Conservation (phyloP, 2,329 filamentous ascomycete species). For the Penicillium paneum region DNA sequence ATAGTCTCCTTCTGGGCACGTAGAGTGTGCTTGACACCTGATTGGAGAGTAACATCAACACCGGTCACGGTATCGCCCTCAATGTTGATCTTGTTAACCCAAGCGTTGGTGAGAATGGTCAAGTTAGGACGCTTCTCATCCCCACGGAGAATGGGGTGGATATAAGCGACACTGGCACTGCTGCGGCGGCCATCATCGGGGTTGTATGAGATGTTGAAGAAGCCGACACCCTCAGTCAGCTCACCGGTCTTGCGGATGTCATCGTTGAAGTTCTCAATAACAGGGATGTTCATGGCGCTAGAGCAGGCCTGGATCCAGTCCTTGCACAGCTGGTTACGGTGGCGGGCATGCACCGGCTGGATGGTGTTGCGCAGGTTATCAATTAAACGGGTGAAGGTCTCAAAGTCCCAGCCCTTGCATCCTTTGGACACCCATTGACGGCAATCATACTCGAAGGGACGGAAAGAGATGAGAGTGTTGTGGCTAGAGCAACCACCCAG, state of each 20-base stretch:
- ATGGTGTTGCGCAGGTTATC: conserved; percentile 87
- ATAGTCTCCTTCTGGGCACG: conserved; percentile 71
- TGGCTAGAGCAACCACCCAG: conserved; percentile 89
- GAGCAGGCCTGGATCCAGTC: conserved; percentile 85
- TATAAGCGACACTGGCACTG: conserved; percentile 86
- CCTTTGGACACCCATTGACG: conserved; percentile 79
- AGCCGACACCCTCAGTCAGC: conserved; percentile 74
- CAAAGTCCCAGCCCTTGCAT: conserved; percentile 81
- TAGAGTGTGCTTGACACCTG: conserved; percentile 54
- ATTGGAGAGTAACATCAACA: conserved; percentile 65
- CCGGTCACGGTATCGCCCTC: conserved; percentile 68
- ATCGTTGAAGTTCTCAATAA: conserved; percentile 82
- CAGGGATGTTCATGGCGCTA: conserved; percentile 72
- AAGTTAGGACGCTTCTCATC: conserved; percentile 80
- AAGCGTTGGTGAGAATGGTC: conserved; percentile 81
- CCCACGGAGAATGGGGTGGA: conserved; percentile 82
- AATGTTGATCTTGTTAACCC: conserved; percentile 79
- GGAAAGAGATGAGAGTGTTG: conserved; percentile 91
- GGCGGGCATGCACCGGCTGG: conserved; percentile 78
- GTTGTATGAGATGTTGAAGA: conserved; percentile 90
- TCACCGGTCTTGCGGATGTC: conserved; percentile 72
- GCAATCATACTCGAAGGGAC: conserved; percentile 84
- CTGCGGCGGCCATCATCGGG: conserved; percentile 80
- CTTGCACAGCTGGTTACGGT: conserved; percentile 85
- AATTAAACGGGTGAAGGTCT: conserved; percentile 75